Base-by-base conservation (phyloP, 192 early-diverging fungal genomes). In the Backusella macrospora region DNA sequence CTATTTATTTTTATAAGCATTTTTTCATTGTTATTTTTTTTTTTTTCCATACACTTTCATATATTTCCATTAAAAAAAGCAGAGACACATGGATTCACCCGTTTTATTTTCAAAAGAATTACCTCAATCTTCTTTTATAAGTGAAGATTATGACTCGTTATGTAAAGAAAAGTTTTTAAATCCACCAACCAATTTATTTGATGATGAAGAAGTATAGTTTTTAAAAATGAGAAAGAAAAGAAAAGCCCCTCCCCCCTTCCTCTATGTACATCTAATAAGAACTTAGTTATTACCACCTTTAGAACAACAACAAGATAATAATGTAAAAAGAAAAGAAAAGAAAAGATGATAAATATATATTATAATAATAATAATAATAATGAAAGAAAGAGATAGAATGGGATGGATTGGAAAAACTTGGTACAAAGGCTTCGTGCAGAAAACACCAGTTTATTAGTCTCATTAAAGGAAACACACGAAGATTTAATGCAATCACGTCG, bases 81-180 rank as follows among this genome's bases (percentile, higher is more conserved):
- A 64, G 15, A 26, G 37, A 64, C 12, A 47, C 1, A 47, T 47
- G 12, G 16, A 16, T 15, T 64, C 62, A 14, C 16, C 62, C 0
- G 16, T 47, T 16, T 14, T 47, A 12, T 45, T 67, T 46, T 46
- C 66, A 23, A 68, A 68, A 12, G 66, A 46, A 1, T 46, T 68
- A 43, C 43, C 67, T 1, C 67, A 68, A 29, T 68, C 67, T 47
- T 68, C 67, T 6, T 47, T 68, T 46, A 46, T 26, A 47, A 68
- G 67, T 37, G 44, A 68, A 23, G 67, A 68, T 44, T 29, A 45
- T 10, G 67, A 68, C 12, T 47, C 42, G 15, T 26, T 68, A 16
- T 68, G 67, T 68, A 23, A 45, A 21, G 67, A 68, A 47, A 68
- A 46, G 67, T 68, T 68, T 68, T 46, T 29, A 8, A 68, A 68